A percentile compares a stretch with the other conserved stretches of the same genome.
phyloP scores from a whole-genome alignment of 148 eudicot species.

The Rhododendron simsii region DNA sequence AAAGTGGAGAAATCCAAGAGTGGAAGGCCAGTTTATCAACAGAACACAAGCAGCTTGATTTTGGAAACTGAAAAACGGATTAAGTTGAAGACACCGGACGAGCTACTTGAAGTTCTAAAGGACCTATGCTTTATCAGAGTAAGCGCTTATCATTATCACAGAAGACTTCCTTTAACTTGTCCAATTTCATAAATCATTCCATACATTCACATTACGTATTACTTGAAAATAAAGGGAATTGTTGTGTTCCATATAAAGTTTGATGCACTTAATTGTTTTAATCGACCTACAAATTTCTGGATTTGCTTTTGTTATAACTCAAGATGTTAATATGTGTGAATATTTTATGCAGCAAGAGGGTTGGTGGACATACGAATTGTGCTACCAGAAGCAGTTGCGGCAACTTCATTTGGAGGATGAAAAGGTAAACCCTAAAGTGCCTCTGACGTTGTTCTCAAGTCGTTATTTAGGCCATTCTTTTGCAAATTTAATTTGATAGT shows the following conservation, averaged over 20 bases:
- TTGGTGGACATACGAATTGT: constrained; percentile 96
- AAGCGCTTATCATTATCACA: constrained; percentile 11
- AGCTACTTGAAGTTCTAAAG: constrained; percentile 72
- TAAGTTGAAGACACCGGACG: constrained; percentile 91
- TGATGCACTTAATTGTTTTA: background rate
- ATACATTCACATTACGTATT: background rate
- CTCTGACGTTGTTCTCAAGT: constrained; percentile 1
- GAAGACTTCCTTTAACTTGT: background rate
- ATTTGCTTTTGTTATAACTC: background rate
- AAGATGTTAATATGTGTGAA: background rate
- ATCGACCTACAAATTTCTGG: background rate
- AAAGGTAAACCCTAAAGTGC: constrained; percentile 40
- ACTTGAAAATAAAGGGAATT: background rate
- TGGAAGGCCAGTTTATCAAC: constrained; percentile 53
- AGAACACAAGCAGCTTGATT: constrained; percentile 78
- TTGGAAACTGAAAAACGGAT: constrained; percentile 69
- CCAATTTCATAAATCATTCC: background rate
- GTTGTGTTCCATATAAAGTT: background rate
- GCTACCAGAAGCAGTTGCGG: constrained; percentile 61
- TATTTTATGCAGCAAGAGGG: constrained; percentile 83
- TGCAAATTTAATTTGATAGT: background rate
- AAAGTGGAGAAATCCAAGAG: constrained; percentile 73
- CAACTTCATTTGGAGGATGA: constrained; percentile 89
- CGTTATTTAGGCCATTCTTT: background rate
- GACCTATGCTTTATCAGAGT: constrained; percentile 77